These are phyloP conservation scores for Orbilia ellipsospora DNA, from an alignment of 2,329 filamentous ascomycete genomes.

Conservation along the genomic window DNA sequence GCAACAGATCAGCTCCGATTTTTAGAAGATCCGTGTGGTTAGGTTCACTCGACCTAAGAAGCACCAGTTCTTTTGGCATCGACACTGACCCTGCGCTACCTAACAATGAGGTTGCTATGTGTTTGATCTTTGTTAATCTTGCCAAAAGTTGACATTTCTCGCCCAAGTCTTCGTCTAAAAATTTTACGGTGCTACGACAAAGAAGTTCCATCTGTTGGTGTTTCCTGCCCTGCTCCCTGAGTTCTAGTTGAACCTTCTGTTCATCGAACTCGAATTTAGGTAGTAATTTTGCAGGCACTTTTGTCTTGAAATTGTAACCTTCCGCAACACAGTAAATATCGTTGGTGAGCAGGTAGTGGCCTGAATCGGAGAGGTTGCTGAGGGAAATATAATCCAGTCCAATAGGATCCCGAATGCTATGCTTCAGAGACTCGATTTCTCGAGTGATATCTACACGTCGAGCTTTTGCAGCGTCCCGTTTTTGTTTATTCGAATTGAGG, in stretches of 20 bases:
- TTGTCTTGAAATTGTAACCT: conserved; percentile 3
- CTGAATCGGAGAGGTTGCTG: not conserved
- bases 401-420: not conserved
- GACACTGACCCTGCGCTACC: not conserved
- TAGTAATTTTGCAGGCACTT: not conserved
- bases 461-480: not conserved
- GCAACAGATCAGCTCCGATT: not conserved
- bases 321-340: conserved; percentile 12
- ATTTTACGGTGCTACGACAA: not conserved
- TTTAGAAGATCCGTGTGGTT: not conserved
- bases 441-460: not conserved
- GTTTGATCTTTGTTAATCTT: not conserved
- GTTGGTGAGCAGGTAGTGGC: conserved; percentile 18
- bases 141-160: not conserved
- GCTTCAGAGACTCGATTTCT: not conserved
- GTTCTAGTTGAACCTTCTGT: not conserved
- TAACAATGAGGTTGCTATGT: not conserved
- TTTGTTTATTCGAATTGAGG: not conserved
- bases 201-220: conserved; percentile 12
- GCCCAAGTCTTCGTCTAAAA: not conserved
- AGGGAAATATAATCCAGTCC: not conserved
- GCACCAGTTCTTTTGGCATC: conserved; percentile 1
- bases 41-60: not conserved
- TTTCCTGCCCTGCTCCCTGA: conserved; percentile 3
- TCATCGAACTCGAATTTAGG: not conserved